A percentile compares a stretch with the other conserved stretches of the same genome.
Evolutionary conservation across 805 yeast species (phyloP).

Genomic region (Saccharomycopsis babjevae): DNA sequence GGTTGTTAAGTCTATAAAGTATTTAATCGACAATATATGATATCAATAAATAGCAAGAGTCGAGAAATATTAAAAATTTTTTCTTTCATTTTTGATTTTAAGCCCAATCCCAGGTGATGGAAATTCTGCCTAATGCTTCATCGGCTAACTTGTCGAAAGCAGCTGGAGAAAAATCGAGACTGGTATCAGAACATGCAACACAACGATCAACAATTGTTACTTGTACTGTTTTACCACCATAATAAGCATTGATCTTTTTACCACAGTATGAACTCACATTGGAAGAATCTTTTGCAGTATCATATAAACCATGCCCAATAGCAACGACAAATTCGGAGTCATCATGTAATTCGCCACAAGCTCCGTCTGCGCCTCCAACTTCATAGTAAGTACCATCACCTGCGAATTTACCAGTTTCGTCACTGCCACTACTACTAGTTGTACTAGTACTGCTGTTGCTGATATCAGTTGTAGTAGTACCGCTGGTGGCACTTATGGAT

Average conservation of each 20-base stretch:
- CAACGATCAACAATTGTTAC: slow-evolving; percentile 49
- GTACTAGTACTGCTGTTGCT: slow-evolving; percentile 12
- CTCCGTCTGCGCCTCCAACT: slow-evolving; percentile 23
- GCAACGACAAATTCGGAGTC: slow-evolving; percentile 32
- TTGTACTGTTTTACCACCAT: slow-evolving; percentile 38
- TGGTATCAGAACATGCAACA: slow-evolving; percentile 35
- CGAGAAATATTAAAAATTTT: no score
- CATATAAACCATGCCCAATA: slow-evolving; percentile 34
- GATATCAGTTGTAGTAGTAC: slow-evolving; percentile 11
- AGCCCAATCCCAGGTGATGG: slow-evolving; percentile 10
- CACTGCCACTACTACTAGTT: slow-evolving; percentile 15
- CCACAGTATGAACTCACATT: slow-evolving; percentile 38
- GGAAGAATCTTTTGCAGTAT: slow-evolving; percentile 19
- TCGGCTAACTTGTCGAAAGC: slow-evolving; percentile 41
- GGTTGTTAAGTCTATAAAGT: not conserved
- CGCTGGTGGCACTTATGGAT: slow-evolving; percentile 9
- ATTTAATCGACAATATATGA: no score
- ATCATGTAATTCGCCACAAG: slow-evolving; percentile 7
- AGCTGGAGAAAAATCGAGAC: slow-evolving; percentile 44
- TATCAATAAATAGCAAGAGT: no score
- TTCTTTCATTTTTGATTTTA: no score
- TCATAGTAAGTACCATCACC: slow-evolving; percentile 29
- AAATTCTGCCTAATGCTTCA: slow-evolving; percentile 8
- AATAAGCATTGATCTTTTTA: slow-evolving; percentile 35
- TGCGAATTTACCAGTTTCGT: slow-evolving; percentile 21